Conservation (phyloP, 306 rosid species). For the Myrica gale region DNA sequence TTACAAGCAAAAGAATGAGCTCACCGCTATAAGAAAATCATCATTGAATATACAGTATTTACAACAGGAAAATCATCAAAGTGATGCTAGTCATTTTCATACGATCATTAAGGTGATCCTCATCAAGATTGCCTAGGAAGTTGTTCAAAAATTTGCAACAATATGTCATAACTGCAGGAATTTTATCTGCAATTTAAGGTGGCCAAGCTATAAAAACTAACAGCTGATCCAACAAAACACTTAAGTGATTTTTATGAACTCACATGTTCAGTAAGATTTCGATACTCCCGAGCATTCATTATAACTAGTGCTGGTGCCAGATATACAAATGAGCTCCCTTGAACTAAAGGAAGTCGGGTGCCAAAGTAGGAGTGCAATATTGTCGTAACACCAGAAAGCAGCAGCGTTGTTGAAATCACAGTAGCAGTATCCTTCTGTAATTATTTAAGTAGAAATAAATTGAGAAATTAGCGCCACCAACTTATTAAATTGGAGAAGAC, state of each 20-base stretch:
- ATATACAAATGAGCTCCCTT: slow-evolving; percentile 94
- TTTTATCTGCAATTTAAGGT: slow-evolving; percentile 5
- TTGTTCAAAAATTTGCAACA: slow-evolving; percentile 22
- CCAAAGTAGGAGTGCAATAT: slow-evolving; percentile 82
- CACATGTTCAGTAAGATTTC: slow-evolving; percentile 81
- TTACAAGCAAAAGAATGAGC: slow-evolving; percentile 13
- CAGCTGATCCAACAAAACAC: slow-evolving; percentile 5
- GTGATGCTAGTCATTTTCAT: slow-evolving; percentile 1
- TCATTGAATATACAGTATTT: neutral
- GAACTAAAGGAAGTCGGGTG: slow-evolving; percentile 89
- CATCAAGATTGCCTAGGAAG: neutral
- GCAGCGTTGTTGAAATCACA: slow-evolving; percentile 80
- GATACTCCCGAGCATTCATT: slow-evolving; percentile 74
- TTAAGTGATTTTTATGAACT: slow-evolving; percentile 30
- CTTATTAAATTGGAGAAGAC: slow-evolving; percentile 17
- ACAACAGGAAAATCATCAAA: neutral
- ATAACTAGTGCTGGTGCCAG: slow-evolving; percentile 84
- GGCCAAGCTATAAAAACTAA: slow-evolving; percentile 22
- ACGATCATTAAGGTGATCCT: neutral
- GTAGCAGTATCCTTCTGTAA: slow-evolving; percentile 84
- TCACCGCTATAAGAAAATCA: neutral
- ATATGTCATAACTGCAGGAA: slow-evolving; percentile 22
- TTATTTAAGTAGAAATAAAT: slow-evolving; percentile 25
- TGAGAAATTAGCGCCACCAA: slow-evolving; percentile 13
- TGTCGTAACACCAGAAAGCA: slow-evolving; percentile 84